These are phyloP conservation scores for Diplogelasinospora grovesii DNA, from an alignment of 495 filamentous ascomycete species.

Conservation along the genomic window DNA sequence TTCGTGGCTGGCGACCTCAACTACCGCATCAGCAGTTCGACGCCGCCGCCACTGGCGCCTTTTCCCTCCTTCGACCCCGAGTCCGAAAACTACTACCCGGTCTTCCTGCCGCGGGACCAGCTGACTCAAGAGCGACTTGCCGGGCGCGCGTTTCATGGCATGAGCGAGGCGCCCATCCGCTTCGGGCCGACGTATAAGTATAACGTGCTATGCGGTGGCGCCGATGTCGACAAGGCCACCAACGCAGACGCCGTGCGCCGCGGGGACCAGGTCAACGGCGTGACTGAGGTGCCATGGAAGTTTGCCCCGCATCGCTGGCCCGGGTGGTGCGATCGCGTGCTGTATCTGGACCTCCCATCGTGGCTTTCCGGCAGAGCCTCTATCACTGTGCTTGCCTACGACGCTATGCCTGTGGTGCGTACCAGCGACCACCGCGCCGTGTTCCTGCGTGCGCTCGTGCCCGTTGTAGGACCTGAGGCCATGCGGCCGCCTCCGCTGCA, in stretches of 20 bases:
- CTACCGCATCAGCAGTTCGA: conserved; percentile 67
- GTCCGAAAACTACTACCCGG: conserved; percentile 37
- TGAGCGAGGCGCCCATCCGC: conserved; percentile 63
- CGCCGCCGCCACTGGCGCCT: conserved; percentile 45
- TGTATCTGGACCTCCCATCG: conserved; percentile 61
- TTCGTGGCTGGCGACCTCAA: conserved; percentile 91
- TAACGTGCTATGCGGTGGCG: conserved; percentile 35
- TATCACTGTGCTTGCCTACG: conserved; percentile 55
- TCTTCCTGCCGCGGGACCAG: conserved; percentile 69
- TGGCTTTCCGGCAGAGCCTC: conserved; percentile 31
- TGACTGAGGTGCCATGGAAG: conserved; percentile 51
- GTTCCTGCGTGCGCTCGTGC: conserved; percentile 56
- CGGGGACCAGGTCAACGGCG: conserved; percentile 8
- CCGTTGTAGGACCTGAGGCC: conserved; percentile 33
- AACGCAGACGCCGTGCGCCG: conserved; percentile 12
- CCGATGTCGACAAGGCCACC: conserved; percentile 14
- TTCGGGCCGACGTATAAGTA: conserved; percentile 94
- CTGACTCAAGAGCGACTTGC: conserved; percentile 59
- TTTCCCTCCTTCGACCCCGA: conserved; percentile 57
- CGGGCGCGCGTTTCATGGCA: conserved; percentile 63
- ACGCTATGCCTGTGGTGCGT: conserved; percentile 63
- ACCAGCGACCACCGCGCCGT: conserved; percentile 85
- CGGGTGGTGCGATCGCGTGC: conserved; percentile 87
- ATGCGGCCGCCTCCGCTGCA: conserved; percentile 15
- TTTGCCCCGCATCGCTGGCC: conserved; percentile 81